phyloP scores from a whole-genome alignment of 208 protist genomes.

The Crithidia expoeki region DNA sequence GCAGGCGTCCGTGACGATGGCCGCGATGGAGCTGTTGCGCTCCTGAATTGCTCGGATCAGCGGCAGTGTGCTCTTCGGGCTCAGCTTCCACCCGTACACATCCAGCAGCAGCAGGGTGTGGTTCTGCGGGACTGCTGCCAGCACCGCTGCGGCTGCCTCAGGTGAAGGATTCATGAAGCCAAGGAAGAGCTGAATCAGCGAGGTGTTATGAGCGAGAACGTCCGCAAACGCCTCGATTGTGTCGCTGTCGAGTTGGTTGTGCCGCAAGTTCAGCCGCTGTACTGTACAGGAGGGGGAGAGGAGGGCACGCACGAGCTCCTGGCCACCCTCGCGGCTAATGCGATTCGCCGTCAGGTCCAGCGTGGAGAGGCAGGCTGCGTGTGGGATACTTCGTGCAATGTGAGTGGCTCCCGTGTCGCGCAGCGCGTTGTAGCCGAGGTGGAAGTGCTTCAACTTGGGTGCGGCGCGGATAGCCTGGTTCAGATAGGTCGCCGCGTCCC shows the following conservation, averaged over 20 bases:
- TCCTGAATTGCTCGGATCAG: constrained; percentile 57
- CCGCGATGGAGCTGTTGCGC: constrained; percentile 56
- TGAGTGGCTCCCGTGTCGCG: constrained; percentile 76
- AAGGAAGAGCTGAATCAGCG: constrained; percentile 91
- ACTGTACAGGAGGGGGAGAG: constrained; percentile 60
- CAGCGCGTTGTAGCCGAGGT: constrained; percentile 88
- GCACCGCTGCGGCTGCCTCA: constrained; percentile 56
- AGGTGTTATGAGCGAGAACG: constrained; percentile 73
- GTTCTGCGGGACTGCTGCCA: constrained; percentile 63
- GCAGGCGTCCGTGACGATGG: constrained; percentile 83
- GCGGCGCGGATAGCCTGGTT: constrained; percentile 57
- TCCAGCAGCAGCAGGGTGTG: constrained; percentile 78
- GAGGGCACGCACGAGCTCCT: constrained; percentile 66
- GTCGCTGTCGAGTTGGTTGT: constrained; percentile 83
- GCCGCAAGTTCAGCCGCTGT: constrained; percentile 86
- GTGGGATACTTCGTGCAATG: constrained; percentile 65
- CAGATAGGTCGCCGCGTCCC: constrained; percentile 69
- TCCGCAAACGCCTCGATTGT: constrained; percentile 67
- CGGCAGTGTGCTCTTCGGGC: constrained; percentile 32
- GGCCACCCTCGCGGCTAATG: constrained; percentile 72
- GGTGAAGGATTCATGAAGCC: constrained; percentile 87
- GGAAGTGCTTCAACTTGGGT: constrained; percentile 82
- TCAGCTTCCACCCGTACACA: constrained; percentile 86
- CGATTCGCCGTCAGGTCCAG: constrained; percentile 90
- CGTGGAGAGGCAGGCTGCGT: constrained; percentile 59